A percentile compares a stretch with the other conserved stretches of the same genome.
Evolutionary conservation across 345 rosid genomes (phyloP).

Genomic region (Euphorbia lathyris): DNA sequence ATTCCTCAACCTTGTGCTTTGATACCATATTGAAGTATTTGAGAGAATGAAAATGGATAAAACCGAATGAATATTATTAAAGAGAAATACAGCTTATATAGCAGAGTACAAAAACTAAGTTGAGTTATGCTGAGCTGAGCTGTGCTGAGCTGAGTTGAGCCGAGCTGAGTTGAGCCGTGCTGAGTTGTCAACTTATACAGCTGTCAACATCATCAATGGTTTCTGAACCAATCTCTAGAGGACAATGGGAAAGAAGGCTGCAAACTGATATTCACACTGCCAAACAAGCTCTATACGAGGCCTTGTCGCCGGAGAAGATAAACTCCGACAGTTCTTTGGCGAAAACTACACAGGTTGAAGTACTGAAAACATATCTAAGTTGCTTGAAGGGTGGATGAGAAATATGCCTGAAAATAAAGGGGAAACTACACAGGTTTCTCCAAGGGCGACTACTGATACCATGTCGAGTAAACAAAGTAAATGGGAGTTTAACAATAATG

Average conservation of each 20-base stretch:
- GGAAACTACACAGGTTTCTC: constrained; percentile 7
- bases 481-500: constrained; percentile 18
- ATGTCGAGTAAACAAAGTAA: constrained; percentile 28
- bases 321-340: constrained; percentile 4
- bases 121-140: too few relatives aligned
- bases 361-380: constrained; percentile 62
- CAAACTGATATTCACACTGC: constrained; percentile 90
- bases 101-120: too few relatives aligned
- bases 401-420: constrained; percentile 26
- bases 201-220: constrained; percentile 21
- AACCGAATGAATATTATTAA: too few relatives aligned
- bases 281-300: constrained; percentile 68
- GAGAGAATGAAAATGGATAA: too few relatives aligned
- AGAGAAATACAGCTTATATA: too few relatives aligned
- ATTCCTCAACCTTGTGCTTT: too few relatives aligned
- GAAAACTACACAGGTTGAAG: constrained; percentile 38
- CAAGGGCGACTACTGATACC: constrained; percentile 20
- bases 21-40: too few relatives aligned
- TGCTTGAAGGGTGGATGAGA: constrained; percentile 68
- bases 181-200: too few relatives aligned
- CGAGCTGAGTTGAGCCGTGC: too few relatives aligned
- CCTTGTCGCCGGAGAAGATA: constrained; percentile 63
- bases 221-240: constrained; percentile 43
- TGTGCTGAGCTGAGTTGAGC: too few relatives aligned
- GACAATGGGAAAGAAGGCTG: constrained; percentile 84